Evolutionary conservation across 2,329 filamentous ascomycete genomes (phyloP).

Genomic region (Cordyceps javanica): DNA sequence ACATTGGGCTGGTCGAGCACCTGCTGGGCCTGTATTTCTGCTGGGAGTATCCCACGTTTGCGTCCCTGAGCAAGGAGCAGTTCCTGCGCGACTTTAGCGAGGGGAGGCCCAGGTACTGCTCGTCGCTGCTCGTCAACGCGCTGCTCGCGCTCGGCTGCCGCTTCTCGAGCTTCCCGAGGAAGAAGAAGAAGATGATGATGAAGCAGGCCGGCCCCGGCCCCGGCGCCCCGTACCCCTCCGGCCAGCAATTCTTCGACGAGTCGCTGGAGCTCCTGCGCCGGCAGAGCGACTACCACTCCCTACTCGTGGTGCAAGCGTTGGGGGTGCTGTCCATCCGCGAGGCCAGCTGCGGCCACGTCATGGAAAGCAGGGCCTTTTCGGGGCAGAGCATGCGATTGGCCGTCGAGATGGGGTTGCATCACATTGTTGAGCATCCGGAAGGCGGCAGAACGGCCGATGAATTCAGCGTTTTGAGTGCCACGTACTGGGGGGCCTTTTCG

Average conservation of each 20-base stretch:
- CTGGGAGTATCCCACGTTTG: constrained; percentile 71
- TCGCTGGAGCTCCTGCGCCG: constrained; percentile 53
- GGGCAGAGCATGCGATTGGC: constrained; percentile 67
- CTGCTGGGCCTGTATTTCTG: constrained; percentile 64
- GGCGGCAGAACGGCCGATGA: constrained; percentile 41
- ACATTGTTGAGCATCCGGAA: constrained; percentile 35
- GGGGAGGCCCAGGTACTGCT: constrained; percentile 59
- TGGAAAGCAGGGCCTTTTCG: constrained; percentile 65
- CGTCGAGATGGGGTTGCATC: constrained; percentile 64
- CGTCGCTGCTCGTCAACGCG: constrained; percentile 60
- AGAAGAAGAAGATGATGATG: too few relatives aligned
- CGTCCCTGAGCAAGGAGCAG: constrained; percentile 64
- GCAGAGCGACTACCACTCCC: constrained; percentile 50
- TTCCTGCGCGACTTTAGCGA: constrained; percentile 60
- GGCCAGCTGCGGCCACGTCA: constrained; percentile 61
- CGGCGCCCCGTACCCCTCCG: constrained; percentile 56
- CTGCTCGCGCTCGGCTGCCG: constrained; percentile 61
- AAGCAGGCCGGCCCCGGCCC: constrained; percentile 56
- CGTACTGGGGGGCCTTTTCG: constrained; percentile 57
- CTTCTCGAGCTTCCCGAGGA: constrained; percentile 59
- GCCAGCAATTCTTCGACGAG: constrained; percentile 70
- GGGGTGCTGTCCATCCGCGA: constrained; percentile 72
- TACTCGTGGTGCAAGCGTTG: constrained; percentile 71
- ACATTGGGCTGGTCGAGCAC: constrained; percentile 53
- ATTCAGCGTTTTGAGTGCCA: constrained; percentile 50